Conservation (phyloP, 2,329 filamentous ascomycete species). For the Fusarium vanettenii region DNA sequence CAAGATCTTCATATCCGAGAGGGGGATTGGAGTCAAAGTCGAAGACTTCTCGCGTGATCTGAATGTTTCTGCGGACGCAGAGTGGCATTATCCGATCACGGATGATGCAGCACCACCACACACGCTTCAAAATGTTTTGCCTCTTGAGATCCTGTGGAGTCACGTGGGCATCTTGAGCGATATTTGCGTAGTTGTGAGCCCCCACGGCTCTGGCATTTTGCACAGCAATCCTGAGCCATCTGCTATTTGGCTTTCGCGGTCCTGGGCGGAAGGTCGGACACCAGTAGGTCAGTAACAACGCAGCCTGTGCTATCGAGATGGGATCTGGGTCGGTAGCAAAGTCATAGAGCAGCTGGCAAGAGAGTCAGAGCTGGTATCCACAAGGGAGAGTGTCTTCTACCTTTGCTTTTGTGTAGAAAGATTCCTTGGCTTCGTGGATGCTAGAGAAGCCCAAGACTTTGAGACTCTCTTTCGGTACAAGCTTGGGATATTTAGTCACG, state of each 20-base stretch:
- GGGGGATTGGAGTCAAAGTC: slow-evolving; percentile 24
- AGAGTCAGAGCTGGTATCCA: not conserved
- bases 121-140: slow-evolving; percentile 23
- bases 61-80: slow-evolving; percentile 32
- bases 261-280: slow-evolving; percentile 31
- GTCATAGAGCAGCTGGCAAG: slow-evolving; percentile 28
- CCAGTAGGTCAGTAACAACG: slow-evolving; percentile 33
- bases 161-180: not conserved
- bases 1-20: slow-evolving; percentile 25
- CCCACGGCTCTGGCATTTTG: slow-evolving; percentile 26
- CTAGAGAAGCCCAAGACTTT: slow-evolving; percentile 26
- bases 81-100: slow-evolving; percentile 34
- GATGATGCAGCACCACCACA: slow-evolving; percentile 38
- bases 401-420: slow-evolving; percentile 38
- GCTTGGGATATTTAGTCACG: slow-evolving; percentile 13
- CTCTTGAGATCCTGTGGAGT: slow-evolving; percentile 17
- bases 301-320: slow-evolving; percentile 30
- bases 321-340: slow-evolving; percentile 33
- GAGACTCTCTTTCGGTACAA: slow-evolving; percentile 26
- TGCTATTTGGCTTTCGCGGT: slow-evolving; percentile 24
- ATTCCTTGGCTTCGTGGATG: slow-evolving; percentile 30
- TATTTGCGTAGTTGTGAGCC: slow-evolving; percentile 18
- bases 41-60: slow-evolving; percentile 26
- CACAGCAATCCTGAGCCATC: slow-evolving; percentile 30
- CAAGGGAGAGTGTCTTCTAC: not conserved